These are phyloP conservation scores for Mrakia frigida DNA, from an alignment of 768 basidiomycete species.

Conservation along the genomic window DNA sequence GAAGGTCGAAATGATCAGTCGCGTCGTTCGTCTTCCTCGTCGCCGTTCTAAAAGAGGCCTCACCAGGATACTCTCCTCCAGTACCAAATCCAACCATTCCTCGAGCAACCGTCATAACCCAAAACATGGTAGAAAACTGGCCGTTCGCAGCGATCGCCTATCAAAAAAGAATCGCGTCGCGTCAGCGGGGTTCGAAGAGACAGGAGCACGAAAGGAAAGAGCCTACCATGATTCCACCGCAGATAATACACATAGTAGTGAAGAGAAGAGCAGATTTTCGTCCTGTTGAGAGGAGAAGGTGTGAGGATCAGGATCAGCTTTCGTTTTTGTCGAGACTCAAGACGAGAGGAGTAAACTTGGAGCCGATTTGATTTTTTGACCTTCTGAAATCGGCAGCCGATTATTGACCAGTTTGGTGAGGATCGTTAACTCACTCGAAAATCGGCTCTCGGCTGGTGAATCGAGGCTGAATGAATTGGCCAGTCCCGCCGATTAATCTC, in stretches of 20 bases:
- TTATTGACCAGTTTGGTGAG: too few relatives aligned
- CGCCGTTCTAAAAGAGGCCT: too few relatives aligned
- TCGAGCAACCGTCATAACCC: conserved; percentile 67
- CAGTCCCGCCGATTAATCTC: too few relatives aligned
- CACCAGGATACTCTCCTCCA: conserved; percentile 54
- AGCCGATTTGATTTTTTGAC: too few relatives aligned
- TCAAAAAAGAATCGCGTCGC: not conserved
- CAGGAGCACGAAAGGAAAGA: conserved; percentile 59
- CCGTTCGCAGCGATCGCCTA: not conserved
- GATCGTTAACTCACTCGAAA: too few relatives aligned
- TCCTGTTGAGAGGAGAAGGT: not conserved
- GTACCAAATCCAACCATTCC: conserved; percentile 64
- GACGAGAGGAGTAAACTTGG: too few relatives aligned
- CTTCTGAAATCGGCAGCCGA: too few relatives aligned
- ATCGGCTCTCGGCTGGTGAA: too few relatives aligned
- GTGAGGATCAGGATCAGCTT: not conserved
- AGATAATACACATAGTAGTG: conserved; percentile 51
- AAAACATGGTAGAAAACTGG: conserved; percentile 46
- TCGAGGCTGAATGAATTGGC: too few relatives aligned
- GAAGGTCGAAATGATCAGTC: too few relatives aligned
- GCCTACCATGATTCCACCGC: conserved; percentile 54
- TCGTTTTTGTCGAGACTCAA: not conserved
- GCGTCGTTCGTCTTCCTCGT: too few relatives aligned
- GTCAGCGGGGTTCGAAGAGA: conserved; percentile 46
- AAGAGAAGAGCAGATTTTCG: conserved; percentile 66